Evolutionary conservation across 2,329 filamentous ascomycete genomes (phyloP).

Genomic region (Penicillium sp.): DNA sequence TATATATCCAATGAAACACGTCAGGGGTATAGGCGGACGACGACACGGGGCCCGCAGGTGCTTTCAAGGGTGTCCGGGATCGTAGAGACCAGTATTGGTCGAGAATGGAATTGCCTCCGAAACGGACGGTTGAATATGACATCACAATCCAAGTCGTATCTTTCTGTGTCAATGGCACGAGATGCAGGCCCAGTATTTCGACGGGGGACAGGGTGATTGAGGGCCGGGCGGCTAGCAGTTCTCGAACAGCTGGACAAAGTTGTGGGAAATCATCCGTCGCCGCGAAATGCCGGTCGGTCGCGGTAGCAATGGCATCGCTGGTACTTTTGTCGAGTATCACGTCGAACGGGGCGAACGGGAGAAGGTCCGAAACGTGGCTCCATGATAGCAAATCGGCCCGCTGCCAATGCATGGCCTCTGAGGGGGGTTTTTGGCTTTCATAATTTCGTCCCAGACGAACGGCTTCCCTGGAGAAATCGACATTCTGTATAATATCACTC

Average conservation of each 20-base stretch:
- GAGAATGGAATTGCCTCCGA: conserved; percentile 28
- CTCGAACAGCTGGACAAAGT: conserved; percentile 24
- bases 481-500: conserved; percentile 27
- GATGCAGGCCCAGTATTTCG: conserved; percentile 36
- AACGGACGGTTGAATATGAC: conserved; percentile 37
- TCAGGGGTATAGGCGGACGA: conserved; percentile 31
- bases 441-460: conserved; percentile 33
- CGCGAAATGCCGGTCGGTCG: conserved; percentile 15
- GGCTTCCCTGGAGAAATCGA: conserved; percentile 39
- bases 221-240: conserved; percentile 10
- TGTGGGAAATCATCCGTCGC: conserved; percentile 4
- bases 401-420: conserved; percentile 34
- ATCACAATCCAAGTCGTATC: conserved; percentile 33
- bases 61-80: conserved; percentile 32
- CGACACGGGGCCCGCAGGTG: conserved; percentile 31
- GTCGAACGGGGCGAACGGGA: conserved; percentile 30
- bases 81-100: conserved; percentile 28
- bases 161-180: conserved; percentile 28
- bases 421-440: conserved; percentile 20
- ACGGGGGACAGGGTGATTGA: conserved; percentile 30
- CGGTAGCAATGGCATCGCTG: conserved; percentile 39
- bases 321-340: conserved; percentile 40
- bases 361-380: conserved; percentile 28
- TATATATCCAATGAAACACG: conserved; percentile 39
- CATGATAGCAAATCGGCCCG: conserved; percentile 33